Evolutionary conservation across 495 filamentous ascomycete species (phyloP).

Genomic region (Penicillium angulare): DNA sequence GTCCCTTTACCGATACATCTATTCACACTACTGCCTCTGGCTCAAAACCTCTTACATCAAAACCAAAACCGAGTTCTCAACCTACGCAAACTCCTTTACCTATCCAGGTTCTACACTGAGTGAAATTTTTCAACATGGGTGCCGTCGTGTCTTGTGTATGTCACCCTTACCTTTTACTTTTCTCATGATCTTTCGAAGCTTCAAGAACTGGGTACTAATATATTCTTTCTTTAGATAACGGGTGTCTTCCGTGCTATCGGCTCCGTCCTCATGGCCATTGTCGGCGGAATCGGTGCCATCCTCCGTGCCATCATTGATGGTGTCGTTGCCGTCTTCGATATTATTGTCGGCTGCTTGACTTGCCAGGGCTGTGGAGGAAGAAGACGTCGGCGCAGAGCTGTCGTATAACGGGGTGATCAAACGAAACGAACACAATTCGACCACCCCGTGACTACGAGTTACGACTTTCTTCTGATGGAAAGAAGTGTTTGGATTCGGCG

Average conservation of each 20-base stretch:
- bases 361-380: slow-evolving; percentile 78
- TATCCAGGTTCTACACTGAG: slow-evolving; percentile 2
- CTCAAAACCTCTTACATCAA: slow-evolving; percentile 17
- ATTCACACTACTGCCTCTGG: slow-evolving; percentile 31
- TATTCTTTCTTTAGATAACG: slow-evolving; percentile 57
- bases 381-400: slow-evolving; percentile 27
- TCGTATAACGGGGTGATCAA: slow-evolving; percentile 12
- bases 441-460: neutral
- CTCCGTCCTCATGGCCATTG: slow-evolving; percentile 75
- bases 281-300: slow-evolving; percentile 75
- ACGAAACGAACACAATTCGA: neutral
- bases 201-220: slow-evolving; percentile 15
- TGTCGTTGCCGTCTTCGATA: slow-evolving; percentile 74
- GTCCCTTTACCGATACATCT: slow-evolving; percentile 33
- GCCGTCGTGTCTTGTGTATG: slow-evolving; percentile 94
- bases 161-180: slow-evolving; percentile 20
- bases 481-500: neutral
- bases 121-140: slow-evolving; percentile 66
- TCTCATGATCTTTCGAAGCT: neutral
- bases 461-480: slow-evolving; percentile 11
- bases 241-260: slow-evolving; percentile 82
- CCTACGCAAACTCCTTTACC: slow-evolving; percentile 10
- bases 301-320: slow-evolving; percentile 78
- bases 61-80: slow-evolving; percentile 18
- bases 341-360: slow-evolving; percentile 83